These are phyloP conservation scores for Cyclotella choctawhatcheeana DNA, from an alignment of 108 stramenopile species.

Conservation along the genomic window DNA sequence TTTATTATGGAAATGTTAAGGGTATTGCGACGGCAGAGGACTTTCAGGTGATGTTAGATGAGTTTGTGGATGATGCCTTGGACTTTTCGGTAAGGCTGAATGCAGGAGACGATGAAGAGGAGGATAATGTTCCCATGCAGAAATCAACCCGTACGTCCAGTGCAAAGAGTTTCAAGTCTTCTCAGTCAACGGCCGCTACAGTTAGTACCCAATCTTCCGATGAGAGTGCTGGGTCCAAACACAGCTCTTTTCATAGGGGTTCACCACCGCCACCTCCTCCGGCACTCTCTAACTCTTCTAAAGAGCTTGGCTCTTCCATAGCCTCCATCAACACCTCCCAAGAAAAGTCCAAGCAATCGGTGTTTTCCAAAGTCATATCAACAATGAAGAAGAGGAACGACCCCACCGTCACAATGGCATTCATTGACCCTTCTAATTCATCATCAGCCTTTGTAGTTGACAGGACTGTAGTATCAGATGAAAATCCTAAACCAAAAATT, in stretches of 20 bases:
- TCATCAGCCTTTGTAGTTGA: constrained; percentile 30
- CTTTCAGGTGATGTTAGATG: constrained; percentile 40
- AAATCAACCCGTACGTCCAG: no score
- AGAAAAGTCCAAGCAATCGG: constrained; percentile 24
- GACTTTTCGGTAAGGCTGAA: constrained; percentile 28
- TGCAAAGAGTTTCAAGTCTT: constrained; percentile 10
- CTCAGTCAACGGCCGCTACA: constrained; percentile 6
- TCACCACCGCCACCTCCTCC: constrained; percentile 9
- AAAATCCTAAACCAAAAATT: constrained; percentile 15
- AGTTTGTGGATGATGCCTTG: constrained; percentile 46
- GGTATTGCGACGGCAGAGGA: constrained; percentile 13
- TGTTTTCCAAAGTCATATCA: constrained; percentile 44
- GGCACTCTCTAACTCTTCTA: background rate
- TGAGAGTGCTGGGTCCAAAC: background rate
- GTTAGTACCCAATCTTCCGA: constrained; percentile 6
- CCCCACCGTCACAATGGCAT: constrained; percentile 28
- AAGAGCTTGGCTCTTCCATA: background rate
- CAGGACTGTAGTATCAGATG: constrained; percentile 10
- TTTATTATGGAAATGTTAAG: constrained; percentile 37
- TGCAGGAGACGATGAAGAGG: background rate
- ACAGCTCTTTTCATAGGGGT: background rate
- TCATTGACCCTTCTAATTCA: constrained; percentile 36
- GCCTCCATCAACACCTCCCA: background rate
- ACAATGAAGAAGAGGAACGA: constrained; percentile 22
- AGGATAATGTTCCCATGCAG: background rate